Conservation (phyloP, 805 yeast species). For the Nakazawaea holstii region DNA sequence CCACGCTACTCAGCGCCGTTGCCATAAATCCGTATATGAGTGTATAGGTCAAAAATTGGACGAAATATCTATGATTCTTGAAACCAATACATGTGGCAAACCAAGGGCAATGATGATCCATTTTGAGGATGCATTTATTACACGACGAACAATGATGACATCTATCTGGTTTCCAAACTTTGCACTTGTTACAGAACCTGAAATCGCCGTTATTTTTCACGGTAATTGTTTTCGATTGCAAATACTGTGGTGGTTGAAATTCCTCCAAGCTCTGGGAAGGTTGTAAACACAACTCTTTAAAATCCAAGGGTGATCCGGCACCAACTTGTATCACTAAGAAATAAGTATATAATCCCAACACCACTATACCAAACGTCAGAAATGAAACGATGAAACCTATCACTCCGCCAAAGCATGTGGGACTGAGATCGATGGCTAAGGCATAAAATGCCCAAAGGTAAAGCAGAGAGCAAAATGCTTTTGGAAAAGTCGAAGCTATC, state of each 20-base stretch:
- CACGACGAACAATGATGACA: slow-evolving; percentile 54
- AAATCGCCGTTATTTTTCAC: slow-evolving; percentile 56
- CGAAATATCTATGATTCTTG: slow-evolving; percentile 70
- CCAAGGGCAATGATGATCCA: slow-evolving; percentile 74
- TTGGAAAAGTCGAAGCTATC: slow-evolving; percentile 42
- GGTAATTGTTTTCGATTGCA: slow-evolving; percentile 34
- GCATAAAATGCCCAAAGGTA: slow-evolving; percentile 46
- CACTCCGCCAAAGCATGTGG: slow-evolving; percentile 16
- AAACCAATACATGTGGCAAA: slow-evolving; percentile 85
- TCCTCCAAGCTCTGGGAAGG: slow-evolving; percentile 10
- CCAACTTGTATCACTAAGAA: slow-evolving; percentile 47
- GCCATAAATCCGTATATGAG: slow-evolving; percentile 41
- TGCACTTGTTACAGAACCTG: slow-evolving; percentile 50
- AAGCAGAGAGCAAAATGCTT: slow-evolving; percentile 34
- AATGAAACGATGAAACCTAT: slow-evolving; percentile 17
- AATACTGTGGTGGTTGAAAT: slow-evolving; percentile 35
- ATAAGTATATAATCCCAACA: slow-evolving; percentile 43
- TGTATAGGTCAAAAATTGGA: slow-evolving; percentile 63
- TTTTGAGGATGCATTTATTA: slow-evolving; percentile 38
- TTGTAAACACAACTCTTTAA: slow-evolving; percentile 32
- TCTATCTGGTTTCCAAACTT: slow-evolving; percentile 56
- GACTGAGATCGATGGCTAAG: slow-evolving; percentile 23
- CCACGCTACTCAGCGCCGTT: slow-evolving; percentile 31
- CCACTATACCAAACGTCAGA: slow-evolving; percentile 25
- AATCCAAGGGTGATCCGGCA: slow-evolving; percentile 64